Evolutionary conservation across 805 yeast species (phyloP).

Genomic region (Saccharomycopsis schoenii): DNA sequence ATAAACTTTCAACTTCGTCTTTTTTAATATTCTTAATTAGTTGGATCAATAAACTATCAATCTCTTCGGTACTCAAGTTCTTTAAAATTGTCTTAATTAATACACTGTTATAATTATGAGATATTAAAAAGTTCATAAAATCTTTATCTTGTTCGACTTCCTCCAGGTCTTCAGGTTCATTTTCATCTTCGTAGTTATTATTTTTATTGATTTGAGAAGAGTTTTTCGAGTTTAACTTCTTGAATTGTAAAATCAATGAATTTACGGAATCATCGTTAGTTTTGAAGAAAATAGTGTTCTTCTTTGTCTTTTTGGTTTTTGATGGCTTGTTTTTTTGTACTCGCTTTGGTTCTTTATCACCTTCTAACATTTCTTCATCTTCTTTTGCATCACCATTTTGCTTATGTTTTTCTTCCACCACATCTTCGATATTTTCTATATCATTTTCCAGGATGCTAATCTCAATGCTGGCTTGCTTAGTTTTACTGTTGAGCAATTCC

Average conservation of each 20-base stretch:
- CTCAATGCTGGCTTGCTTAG: neutral
- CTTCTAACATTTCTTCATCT: neutral
- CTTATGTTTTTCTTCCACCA: neutral
- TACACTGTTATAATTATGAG: constrained; percentile 4
- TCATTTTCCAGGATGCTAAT: neutral
- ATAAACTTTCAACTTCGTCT: neutral
- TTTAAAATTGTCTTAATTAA: constrained; percentile 14
- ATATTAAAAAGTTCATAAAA: constrained; percentile 5
- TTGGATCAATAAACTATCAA: constrained; percentile 6
- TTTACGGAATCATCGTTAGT: neutral
- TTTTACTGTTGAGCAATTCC: constrained; percentile 1
- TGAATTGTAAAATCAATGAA: constrained; percentile 1
- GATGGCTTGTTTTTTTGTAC: neutral
- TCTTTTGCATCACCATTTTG: neutral
- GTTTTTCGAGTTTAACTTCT: neutral
- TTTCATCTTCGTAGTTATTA: constrained; percentile 2
- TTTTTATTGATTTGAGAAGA: neutral
- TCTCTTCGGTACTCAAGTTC: constrained; percentile 10
- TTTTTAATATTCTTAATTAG: neutral
- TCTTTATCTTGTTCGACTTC: neutral
- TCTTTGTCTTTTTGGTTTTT: constrained; percentile 2
- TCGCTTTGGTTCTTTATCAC: neutral
- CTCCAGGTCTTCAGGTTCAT: neutral
- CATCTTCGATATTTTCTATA: neutral
- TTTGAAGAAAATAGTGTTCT: neutral